Percentiles rank a stretch among this genome's conserved stretches.
These are phyloP conservation scores for Mycosphaerella sp. DNA, from an alignment of 2,329 filamentous ascomycete genomes.

Conservation along the genomic window DNA sequence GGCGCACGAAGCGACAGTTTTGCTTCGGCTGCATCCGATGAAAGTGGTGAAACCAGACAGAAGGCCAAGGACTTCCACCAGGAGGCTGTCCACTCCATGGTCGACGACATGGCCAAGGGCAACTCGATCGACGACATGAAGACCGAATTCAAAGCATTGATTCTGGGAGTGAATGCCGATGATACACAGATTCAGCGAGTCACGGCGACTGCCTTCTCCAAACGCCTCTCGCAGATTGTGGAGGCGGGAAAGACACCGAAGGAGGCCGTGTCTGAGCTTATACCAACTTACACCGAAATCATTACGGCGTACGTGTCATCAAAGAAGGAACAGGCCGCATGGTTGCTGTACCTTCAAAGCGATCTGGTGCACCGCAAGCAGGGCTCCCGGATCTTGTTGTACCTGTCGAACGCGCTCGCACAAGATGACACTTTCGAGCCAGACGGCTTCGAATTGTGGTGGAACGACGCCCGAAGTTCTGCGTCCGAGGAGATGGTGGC, in stretches of 20 bases:
- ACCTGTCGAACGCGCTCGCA: slow-evolving; percentile 77
- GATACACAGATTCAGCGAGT: slow-evolving; percentile 83
- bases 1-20: slow-evolving; percentile 32
- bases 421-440: slow-evolving; percentile 79
- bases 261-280: slow-evolving; percentile 38
- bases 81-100: slow-evolving; percentile 79
- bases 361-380: slow-evolving; percentile 63
- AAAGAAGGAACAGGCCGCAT: slow-evolving; percentile 72
- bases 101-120: slow-evolving; percentile 72
- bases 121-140: slow-evolving; percentile 76
- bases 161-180: slow-evolving; percentile 83
- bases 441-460: slow-evolving; percentile 84
- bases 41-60: slow-evolving; percentile 40
- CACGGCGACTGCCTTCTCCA: slow-evolving; percentile 77
- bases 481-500: slow-evolving; percentile 62
- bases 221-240: slow-evolving; percentile 67
- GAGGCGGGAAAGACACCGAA: slow-evolving; percentile 37
- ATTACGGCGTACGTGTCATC: slow-evolving; percentile 49
- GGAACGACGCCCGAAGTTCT: slow-evolving; percentile 62
- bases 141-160: slow-evolving; percentile 87
- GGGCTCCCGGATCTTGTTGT: slow-evolving; percentile 64
- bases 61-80: slow-evolving; percentile 66
- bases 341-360: slow-evolving; percentile 73
- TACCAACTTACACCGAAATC: slow-evolving; percentile 52
- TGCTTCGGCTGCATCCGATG: slow-evolving; percentile 55